Conservation (phyloP, 345 rosid species). For the Ceriops tagal region DNA sequence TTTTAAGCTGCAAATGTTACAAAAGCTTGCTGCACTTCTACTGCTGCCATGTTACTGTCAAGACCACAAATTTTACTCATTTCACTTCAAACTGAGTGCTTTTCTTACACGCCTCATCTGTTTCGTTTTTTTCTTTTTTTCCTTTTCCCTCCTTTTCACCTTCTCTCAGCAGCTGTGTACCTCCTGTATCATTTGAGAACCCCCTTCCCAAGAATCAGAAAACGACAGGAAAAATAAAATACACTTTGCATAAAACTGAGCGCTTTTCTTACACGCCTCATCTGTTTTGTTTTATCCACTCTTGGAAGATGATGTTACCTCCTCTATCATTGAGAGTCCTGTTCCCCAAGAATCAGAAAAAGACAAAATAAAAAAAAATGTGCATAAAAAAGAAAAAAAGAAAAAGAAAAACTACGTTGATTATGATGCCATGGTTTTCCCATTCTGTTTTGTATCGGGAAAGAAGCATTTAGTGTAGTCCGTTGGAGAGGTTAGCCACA, state of each 20-base stretch:
- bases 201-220: background rate
- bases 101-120: constrained; percentile 10
- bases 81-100: background rate
- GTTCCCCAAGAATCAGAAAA: background rate
- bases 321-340: background rate
- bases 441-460: background rate
- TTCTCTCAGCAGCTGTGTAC: background rate
- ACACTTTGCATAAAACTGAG: background rate
- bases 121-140: background rate
- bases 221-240: too few relatives aligned
- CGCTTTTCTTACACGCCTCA: constrained; percentile 15
- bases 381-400: background rate
- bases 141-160: background rate
- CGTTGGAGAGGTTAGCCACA: background rate
- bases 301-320: background rate
- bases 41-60: background rate
- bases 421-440: background rate
- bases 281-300: background rate
- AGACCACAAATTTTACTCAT: background rate
- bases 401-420: background rate
- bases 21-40: background rate
- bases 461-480: background rate
- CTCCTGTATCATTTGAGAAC: background rate
- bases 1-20: background rate
- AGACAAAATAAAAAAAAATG: too few relatives aligned